phyloP scores from a whole-genome alignment of 371 early-diverging fungal species.

The Mucor irregularis region DNA sequence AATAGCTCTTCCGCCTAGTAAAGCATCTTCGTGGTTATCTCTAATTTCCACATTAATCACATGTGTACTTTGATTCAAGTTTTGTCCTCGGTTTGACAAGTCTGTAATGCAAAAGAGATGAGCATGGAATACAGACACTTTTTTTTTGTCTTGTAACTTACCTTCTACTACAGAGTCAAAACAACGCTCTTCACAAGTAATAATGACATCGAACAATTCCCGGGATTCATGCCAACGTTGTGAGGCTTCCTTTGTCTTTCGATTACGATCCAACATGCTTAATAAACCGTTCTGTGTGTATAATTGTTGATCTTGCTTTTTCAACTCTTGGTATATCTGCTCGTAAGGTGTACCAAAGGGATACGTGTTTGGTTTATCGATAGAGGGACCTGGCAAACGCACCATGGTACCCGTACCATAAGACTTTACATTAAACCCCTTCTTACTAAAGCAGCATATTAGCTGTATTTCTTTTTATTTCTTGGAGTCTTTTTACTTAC shows the following conservation, averaged over 20 bases:
- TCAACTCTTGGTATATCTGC: slow-evolving; percentile 85
- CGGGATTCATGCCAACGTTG: slow-evolving; percentile 82
- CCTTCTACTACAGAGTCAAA: slow-evolving; percentile 93
- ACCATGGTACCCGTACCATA: slow-evolving; percentile 92
- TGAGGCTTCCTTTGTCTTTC: slow-evolving; percentile 87
- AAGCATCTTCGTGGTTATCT: slow-evolving; percentile 92
- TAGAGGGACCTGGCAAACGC: slow-evolving; percentile 90
- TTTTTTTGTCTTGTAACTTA: slow-evolving; percentile 31
- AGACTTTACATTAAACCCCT: slow-evolving; percentile 80
- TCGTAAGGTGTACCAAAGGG: slow-evolving; percentile 92
- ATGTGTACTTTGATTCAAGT: slow-evolving; percentile 78
- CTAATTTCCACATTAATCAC: slow-evolving; percentile 95
- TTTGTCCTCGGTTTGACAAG: slow-evolving; percentile 69
- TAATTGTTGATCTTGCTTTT: slow-evolving; percentile 66
- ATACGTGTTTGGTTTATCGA: slow-evolving; percentile 89
- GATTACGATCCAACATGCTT: slow-evolving; percentile 90
- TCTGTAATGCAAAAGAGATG: no score
- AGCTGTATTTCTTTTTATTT: background rate
- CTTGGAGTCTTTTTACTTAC: slow-evolving; percentile 33
- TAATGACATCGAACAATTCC: slow-evolving; percentile 87
- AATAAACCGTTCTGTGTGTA: slow-evolving; percentile 90
- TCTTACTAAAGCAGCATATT: slow-evolving; percentile 48
- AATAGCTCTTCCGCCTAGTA: slow-evolving; percentile 83
- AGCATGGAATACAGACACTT: background rate
- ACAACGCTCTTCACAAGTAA: slow-evolving; percentile 96